These are phyloP conservation scores for Berberis thunbergii DNA, from an alignment of 164 flowering plant species.

Conservation along the genomic window DNA sequence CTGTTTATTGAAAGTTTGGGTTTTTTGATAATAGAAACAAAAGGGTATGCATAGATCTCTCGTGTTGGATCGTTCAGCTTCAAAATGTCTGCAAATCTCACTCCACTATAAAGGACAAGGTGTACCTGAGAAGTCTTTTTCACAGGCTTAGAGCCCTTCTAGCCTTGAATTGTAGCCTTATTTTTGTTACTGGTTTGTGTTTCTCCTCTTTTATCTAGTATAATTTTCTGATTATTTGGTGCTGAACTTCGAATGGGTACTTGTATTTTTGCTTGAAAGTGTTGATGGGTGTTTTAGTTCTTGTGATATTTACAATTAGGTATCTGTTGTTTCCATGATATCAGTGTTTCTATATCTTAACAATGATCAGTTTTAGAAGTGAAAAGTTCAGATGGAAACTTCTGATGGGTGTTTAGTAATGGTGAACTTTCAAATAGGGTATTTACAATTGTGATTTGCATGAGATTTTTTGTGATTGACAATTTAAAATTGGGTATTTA, in stretches of 20 bases:
- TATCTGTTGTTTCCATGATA: background rate
- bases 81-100: slow-evolving; percentile 48
- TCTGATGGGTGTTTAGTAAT: background rate
- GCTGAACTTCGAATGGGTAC: background rate
- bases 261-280: background rate
- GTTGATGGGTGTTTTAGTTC: background rate
- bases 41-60: slow-evolving; percentile 87
- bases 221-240: too few species aligned
- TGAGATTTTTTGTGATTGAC: too few species aligned
- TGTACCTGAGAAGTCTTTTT: slow-evolving; percentile 65
- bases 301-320: background rate
- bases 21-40: slow-evolving; percentile 53
- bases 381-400: background rate
- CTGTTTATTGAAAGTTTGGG: background rate
- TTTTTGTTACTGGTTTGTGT: slow-evolving; percentile 67
- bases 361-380: too few species aligned
- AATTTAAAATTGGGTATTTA: too few species aligned
- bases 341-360: too few species aligned
- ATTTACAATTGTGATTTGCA: too few species aligned
- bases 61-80: slow-evolving; percentile 93
- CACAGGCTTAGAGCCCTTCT: slow-evolving; percentile 92
- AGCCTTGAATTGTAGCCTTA: slow-evolving; percentile 78
- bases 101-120: slow-evolving; percentile 39
- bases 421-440: background rate
- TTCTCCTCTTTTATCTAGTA: background rate